Evolutionary conservation across 1,139 yeast species (phyloP).

Genomic region (Saccharomyces hybrid): DNA sequence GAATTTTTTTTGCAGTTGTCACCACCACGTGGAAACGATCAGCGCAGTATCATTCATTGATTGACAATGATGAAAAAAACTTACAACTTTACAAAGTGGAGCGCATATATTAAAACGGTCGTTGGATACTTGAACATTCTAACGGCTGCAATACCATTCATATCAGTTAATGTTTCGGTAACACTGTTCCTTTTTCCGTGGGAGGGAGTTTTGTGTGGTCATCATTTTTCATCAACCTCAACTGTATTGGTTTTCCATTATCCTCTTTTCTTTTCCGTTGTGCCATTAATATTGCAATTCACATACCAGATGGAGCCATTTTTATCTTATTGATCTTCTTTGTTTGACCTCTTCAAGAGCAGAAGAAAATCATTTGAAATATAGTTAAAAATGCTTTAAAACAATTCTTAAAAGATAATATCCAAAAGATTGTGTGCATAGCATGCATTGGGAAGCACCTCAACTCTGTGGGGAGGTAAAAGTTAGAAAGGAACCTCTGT

Average conservation of each 20-base stretch:
- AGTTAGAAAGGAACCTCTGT: neutral
- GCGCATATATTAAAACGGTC: no score
- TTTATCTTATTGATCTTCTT: constrained; percentile 13
- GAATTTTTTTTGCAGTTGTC: neutral
- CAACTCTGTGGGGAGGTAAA: neutral
- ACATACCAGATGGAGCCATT: constrained; percentile 51
- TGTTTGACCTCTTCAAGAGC: neutral
- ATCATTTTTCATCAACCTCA: neutral
- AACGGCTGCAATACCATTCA: no score
- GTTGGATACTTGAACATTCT: no score
- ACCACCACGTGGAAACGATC: neutral
- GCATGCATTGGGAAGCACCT: neutral
- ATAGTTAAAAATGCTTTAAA: neutral
- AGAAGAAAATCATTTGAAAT: neutral
- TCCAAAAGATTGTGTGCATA: neutral
- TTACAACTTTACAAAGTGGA: no score
- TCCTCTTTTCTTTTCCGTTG: neutral
- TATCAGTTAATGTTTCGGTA: no score
- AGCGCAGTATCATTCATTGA: no score
- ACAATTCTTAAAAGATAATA: neutral
- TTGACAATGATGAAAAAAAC: no score
- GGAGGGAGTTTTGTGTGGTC: no score
- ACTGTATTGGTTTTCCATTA: neutral
- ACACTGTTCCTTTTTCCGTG: no score
- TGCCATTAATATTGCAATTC: neutral